A percentile compares a stretch with the other conserved stretches of the same genome.
Evolutionary conservation across 192 early-diverging fungal genomes (phyloP).

Genomic region (Funneliformis geosporum): DNA sequence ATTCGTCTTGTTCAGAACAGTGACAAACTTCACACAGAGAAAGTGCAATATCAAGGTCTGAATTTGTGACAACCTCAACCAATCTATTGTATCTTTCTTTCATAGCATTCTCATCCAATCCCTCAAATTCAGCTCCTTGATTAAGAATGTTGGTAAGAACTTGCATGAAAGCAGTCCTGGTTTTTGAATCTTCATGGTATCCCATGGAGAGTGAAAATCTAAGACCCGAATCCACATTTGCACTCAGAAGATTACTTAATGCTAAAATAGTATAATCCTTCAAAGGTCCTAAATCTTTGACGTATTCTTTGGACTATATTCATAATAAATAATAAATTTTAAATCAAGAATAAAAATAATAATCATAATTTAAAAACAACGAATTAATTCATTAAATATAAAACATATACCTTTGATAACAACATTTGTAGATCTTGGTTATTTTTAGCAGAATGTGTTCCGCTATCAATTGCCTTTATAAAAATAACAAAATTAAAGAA

Average conservation of each 20-base stretch:
- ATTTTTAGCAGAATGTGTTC: constrained; percentile 26
- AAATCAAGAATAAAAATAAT: background rate
- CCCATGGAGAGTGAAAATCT: constrained; percentile 86
- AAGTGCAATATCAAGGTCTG: constrained; percentile 74
- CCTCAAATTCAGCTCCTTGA: constrained; percentile 79
- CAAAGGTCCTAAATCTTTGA: constrained; percentile 65
- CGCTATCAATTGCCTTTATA: constrained; percentile 24
- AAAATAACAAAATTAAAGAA: background rate
- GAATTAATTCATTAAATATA: background rate
- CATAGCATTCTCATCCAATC: constrained; percentile 71
- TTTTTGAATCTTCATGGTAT: constrained; percentile 89
- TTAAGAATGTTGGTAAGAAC: constrained; percentile 91
- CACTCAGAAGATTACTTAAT: constrained; percentile 84
- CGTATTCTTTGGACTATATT: constrained; percentile 53
- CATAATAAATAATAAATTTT: background rate
- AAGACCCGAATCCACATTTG: constrained; percentile 91
- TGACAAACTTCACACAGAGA: constrained; percentile 83
- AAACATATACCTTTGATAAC: constrained; percentile 31
- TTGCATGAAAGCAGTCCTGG: constrained; percentile 88
- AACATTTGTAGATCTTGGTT: constrained; percentile 37
- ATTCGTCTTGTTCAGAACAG: constrained; percentile 85
- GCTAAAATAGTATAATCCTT: constrained; percentile 86
- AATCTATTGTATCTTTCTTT: constrained; percentile 78
- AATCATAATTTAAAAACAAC: no score
- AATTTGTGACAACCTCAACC: constrained; percentile 70